Evolutionary conservation across 345 rosid genomes (phyloP).

Genomic region (Salix viminalis): DNA sequence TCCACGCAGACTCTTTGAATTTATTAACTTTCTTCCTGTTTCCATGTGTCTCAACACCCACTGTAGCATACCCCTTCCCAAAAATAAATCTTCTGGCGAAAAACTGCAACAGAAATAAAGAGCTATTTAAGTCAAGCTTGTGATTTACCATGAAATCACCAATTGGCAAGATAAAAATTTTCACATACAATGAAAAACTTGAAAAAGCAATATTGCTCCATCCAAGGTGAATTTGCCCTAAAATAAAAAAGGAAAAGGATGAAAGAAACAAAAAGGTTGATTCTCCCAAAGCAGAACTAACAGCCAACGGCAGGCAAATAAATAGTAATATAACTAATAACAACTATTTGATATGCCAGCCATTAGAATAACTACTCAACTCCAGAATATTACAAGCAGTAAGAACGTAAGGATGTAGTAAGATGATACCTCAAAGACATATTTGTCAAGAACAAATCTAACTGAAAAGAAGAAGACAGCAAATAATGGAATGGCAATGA

Average conservation of each 20-base stretch:
- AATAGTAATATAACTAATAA: no score
- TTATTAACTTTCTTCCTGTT: slow-evolving; percentile 57
- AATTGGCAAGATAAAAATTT: neutral
- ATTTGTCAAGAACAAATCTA: slow-evolving; percentile 38
- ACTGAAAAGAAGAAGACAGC: slow-evolving; percentile 35
- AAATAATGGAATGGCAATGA: slow-evolving; percentile 31
- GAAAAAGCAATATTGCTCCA: no score
- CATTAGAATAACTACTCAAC: no score
- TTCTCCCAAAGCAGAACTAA: no score
- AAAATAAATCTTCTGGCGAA: slow-evolving; percentile 52
- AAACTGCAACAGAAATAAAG: slow-evolving; percentile 41
- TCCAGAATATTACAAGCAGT: neutral
- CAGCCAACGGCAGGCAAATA: no score
- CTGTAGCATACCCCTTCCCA: slow-evolving; percentile 35
- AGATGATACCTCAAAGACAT: slow-evolving; percentile 38
- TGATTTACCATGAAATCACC: neutral
- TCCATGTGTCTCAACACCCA: slow-evolving; percentile 25
- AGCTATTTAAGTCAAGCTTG: neutral
- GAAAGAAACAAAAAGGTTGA: no score
- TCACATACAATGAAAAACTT: no score
- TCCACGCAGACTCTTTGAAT: slow-evolving; percentile 99
- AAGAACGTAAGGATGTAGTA: neutral
- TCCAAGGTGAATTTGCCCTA: no score
- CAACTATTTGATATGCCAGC: no score
- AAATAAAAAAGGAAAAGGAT: no score